phyloP scores from a whole-genome alignment of 2,329 filamentous ascomycete genomes.

The Trichoderma polysporum region DNA sequence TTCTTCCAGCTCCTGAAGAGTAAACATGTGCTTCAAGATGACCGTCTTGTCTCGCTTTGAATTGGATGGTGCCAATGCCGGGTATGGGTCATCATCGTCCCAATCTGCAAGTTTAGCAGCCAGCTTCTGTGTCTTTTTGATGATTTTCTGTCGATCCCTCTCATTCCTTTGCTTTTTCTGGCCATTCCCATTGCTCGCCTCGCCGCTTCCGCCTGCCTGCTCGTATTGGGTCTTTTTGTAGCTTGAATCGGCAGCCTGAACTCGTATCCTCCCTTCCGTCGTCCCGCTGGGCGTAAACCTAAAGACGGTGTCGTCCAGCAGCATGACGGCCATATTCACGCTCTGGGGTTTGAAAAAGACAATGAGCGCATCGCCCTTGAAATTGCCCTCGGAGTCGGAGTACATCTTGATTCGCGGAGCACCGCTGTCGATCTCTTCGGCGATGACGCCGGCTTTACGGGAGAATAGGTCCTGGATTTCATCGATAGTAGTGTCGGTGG shows the following conservation, averaged over 20 bases:
- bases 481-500: slow-evolving; percentile 71
- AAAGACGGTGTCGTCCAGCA: slow-evolving; percentile 81
- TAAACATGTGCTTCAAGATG: slow-evolving; percentile 92
- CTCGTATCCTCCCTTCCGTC: slow-evolving; percentile 67
- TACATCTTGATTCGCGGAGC: slow-evolving; percentile 93
- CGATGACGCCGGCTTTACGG: slow-evolving; percentile 82
- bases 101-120: slow-evolving; percentile 92
- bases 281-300: slow-evolving; percentile 57
- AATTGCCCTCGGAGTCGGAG: slow-evolving; percentile 72
- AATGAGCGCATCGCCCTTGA: slow-evolving; percentile 91
- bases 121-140: slow-evolving; percentile 85
- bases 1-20: slow-evolving; percentile 77
- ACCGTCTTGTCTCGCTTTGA: slow-evolving; percentile 74
- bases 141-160: slow-evolving; percentile 83
- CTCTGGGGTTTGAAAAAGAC: slow-evolving; percentile 95
- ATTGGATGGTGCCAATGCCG: slow-evolving; percentile 40
- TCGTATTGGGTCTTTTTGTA: slow-evolving; percentile 86
- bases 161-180: slow-evolving; percentile 51
- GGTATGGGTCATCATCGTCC: slow-evolving; percentile 80
- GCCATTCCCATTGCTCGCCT: slow-evolving; percentile 22
- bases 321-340: slow-evolving; percentile 79
- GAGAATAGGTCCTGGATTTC: slow-evolving; percentile 85
- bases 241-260: slow-evolving; percentile 81
- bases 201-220: slow-evolving; percentile 32
- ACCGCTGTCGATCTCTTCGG: slow-evolving; percentile 88